Percentiles rank a stretch among this genome's conserved stretches.
Conservation (phyloP, 768 basidiomycete species). For the Austroboletus festivus region DNA sequence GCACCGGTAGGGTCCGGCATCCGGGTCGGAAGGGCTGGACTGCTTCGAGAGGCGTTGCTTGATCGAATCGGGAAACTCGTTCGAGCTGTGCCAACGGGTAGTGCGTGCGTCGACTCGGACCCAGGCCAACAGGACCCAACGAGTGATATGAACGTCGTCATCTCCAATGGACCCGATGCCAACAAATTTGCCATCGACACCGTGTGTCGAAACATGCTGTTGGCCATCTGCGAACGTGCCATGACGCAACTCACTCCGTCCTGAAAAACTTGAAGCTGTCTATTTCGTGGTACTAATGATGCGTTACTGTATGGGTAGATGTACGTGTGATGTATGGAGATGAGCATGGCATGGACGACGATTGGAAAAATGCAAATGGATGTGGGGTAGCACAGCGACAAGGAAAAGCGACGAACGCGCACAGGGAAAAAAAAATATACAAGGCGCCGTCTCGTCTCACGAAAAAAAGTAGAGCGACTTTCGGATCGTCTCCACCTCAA, state of each 20-base stretch:
- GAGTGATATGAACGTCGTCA: neutral
- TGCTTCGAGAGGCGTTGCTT: conserved; percentile 18
- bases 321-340: neutral
- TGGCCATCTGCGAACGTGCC: conserved; percentile 29
- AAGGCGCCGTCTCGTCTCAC: conserved; percentile 31
- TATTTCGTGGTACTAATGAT: conserved; percentile 11
- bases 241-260: conserved; percentile 10
- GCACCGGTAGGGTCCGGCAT: neutral
- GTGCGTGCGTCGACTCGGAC: neutral
- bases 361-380: neutral
- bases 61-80: conserved; percentile 25
- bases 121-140: neutral
- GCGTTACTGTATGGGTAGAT: conserved; percentile 20
- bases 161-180: neutral
- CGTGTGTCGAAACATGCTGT: conserved; percentile 25
- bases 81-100: neutral
- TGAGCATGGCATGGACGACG: neutral
- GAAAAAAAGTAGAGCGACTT: conserved; percentile 93
- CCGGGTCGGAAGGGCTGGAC: neutral
- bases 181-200: conserved; percentile 12
- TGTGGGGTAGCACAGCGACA: too few species aligned
- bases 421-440: too few species aligned
- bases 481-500: conserved; percentile 81
- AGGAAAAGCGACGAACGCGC: neutral
- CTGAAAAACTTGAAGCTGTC: neutral